Percentiles rank a stretch among this genome's conserved stretches.
Conservation (phyloP, 305 asterid species). For the Fraxinus dipetala region DNA sequence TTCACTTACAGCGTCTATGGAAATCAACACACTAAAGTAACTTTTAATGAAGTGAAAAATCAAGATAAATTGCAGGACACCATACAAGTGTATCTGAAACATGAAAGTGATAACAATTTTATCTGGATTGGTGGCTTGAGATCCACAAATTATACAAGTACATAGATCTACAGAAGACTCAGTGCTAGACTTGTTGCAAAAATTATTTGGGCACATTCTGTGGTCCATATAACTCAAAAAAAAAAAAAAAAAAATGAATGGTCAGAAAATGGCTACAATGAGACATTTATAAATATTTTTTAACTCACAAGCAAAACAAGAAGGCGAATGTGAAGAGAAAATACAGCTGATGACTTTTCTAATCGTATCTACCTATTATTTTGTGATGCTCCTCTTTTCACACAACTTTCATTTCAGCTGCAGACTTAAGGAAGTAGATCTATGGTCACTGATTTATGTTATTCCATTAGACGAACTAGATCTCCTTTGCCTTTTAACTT, state of each 20-base stretch:
- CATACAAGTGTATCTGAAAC: not conserved
- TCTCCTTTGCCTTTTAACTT: not conserved
- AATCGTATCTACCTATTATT: not conserved
- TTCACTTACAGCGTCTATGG: not conserved
- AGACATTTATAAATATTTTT: constrained; percentile 4
- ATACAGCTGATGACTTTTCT: not conserved
- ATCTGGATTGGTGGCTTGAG: not conserved
- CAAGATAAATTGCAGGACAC: not conserved
- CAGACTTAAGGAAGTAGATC: constrained; percentile 4
- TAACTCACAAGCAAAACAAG: constrained; percentile 8
- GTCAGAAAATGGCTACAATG: not conserved
- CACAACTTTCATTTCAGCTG: not conserved
- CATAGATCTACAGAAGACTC: not conserved
- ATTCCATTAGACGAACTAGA: not conserved
- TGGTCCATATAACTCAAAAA: not conserved
- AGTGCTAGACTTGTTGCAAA: not conserved
- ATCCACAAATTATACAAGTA: not conserved
- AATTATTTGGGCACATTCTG: not conserved
- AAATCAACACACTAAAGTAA: not conserved
- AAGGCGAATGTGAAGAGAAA: not conserved
- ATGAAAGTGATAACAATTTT: not conserved
- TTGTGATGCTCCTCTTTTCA: not conserved
- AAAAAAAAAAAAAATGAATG: no score
- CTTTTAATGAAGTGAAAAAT: not conserved
- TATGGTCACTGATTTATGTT: not conserved